Conservation (phyloP, 2,329 filamentous ascomycete genomes). For the Fragosphaeria purpurea region DNA sequence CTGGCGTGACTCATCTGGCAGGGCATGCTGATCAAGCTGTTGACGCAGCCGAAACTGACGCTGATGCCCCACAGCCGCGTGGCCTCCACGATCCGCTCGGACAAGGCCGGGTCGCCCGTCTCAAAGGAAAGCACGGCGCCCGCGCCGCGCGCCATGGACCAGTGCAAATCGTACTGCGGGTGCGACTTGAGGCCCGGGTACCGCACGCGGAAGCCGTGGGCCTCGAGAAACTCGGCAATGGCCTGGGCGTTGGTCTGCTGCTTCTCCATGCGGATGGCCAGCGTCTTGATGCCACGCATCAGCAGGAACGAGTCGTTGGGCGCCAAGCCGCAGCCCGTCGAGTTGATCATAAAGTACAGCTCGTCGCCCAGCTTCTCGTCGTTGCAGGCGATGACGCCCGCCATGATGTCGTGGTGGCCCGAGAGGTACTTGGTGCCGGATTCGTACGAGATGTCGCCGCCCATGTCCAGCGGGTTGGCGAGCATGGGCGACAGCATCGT, state of each 20-base stretch:
- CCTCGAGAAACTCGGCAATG: constrained; percentile 87
- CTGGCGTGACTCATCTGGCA: constrained; percentile 99
- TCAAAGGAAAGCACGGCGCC: constrained; percentile 95
- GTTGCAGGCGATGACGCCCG: constrained; percentile 89
- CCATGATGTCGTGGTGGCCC: constrained; percentile 98
- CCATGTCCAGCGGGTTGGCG: constrained; percentile 84
- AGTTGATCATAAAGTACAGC: constrained; percentile 95
- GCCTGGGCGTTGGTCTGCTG: constrained; percentile 86
- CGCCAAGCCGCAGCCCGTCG: constrained; percentile 84
- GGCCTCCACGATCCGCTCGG: constrained; percentile 88
- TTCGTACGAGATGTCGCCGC: constrained; percentile 94
- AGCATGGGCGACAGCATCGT: constrained; percentile 97
- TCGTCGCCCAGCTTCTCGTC: constrained; percentile 71
- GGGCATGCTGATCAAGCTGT: constrained; percentile 97
- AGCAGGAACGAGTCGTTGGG: constrained; percentile 95
- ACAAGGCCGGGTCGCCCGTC: constrained; percentile 74
- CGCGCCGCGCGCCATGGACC: constrained; percentile 87
- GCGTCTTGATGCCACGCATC: constrained; percentile 89
- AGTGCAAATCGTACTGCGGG: constrained; percentile 92
- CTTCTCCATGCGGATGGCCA: constrained; percentile 97
- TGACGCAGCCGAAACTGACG: constrained; percentile 96
- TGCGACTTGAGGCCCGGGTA: constrained; percentile 92
- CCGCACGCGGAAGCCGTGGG: constrained; percentile 84
- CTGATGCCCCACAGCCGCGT: constrained; percentile 89
- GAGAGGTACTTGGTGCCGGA: constrained; percentile 97